Conservation (phyloP, 2,329 filamentous ascomycete genomes). For the Leptographium radiaticola region DNA sequence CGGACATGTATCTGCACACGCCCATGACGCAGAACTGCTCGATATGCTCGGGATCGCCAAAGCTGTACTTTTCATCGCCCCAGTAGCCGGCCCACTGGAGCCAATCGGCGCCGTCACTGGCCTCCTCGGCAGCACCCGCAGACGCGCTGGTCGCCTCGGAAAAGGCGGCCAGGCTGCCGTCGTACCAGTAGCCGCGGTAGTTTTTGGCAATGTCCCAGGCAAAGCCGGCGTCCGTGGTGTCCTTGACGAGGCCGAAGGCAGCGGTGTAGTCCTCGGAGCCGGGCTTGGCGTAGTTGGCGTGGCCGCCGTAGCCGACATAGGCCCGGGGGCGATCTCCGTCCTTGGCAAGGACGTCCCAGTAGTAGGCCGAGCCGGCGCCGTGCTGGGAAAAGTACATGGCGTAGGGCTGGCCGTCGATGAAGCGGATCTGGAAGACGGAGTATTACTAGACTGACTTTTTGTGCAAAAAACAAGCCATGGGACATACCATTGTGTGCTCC, state of each 20-base stretch:
- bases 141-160: slow-evolving; percentile 2
- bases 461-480: no score
- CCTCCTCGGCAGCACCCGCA: slow-evolving; percentile 6
- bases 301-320: slow-evolving; percentile 12
- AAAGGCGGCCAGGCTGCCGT: slow-evolving; percentile 7
- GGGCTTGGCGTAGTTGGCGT: slow-evolving; percentile 15
- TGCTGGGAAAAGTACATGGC: slow-evolving; percentile 15
- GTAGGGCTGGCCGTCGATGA: slow-evolving; percentile 11
- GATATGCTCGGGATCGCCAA: not conserved
- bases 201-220: slow-evolving; percentile 14
- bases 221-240: slow-evolving; percentile 13
- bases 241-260: slow-evolving; percentile 10
- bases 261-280: slow-evolving; percentile 13
- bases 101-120: slow-evolving; percentile 8
- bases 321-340: slow-evolving; percentile 8
- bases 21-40: slow-evolving; percentile 14
- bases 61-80: slow-evolving; percentile 14
- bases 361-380: slow-evolving; percentile 14
- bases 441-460: no score
- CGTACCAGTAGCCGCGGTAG: slow-evolving; percentile 15
- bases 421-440: slow-evolving; percentile 13
- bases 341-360: slow-evolving; percentile 10
- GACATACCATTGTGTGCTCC: slow-evolving; percentile 14
- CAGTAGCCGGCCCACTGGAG: slow-evolving; percentile 12
- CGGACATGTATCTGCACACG: slow-evolving; percentile 13